Base-by-base conservation (phyloP, 23 red algal species). In the Gracilaria domingensis region DNA sequence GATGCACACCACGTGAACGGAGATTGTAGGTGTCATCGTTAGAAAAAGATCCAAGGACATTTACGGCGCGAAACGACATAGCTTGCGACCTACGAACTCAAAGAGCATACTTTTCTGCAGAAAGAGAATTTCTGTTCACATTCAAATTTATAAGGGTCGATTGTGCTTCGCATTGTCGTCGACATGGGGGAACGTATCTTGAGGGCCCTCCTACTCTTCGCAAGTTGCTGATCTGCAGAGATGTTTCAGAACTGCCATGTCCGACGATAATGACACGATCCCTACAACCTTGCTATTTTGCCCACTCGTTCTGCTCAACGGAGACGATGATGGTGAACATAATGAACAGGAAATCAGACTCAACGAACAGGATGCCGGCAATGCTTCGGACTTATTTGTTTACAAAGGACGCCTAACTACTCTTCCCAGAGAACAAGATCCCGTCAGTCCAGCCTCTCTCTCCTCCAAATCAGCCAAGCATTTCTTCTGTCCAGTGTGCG, bases 401-500 rank as follows among this genome's bases (percentile, higher is more conserved):
- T 77, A 77, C 72, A 48, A 50, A 16, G 72, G 72, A 37, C 72
- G 72, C 26, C 42, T 77, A 25, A 77, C 72, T 13, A 77, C 72
- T 48, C 38, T 77, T 48, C 23, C 39, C 4, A n/a, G 24, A 12
- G 72, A 77, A 50, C 23, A 25, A 14, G 72, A 77, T 23, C 39
- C 72, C 40, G 20, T 77, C 12, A 40, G 45, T n/a, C 45, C 45
- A 16, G 72, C 45, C 45, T 48, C 72, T 48, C 84, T 64, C 11
- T 74, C 84, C 13, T 73, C 67, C 66, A 44, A 54, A 16, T 54
- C 84, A 20, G 84, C 84, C 14, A 75, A 76, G 18, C 84, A 87
- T 30, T 61, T 87, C 67, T 87, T 87, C 48, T 87, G 84, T 34
- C 84, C 84, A 14, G 64, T 74, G 51, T 87, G 84, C 53, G 48